phyloP scores from a whole-genome alignment of 1,284 basidiomycete species.

The Acaromyces ingoldii region DNA sequence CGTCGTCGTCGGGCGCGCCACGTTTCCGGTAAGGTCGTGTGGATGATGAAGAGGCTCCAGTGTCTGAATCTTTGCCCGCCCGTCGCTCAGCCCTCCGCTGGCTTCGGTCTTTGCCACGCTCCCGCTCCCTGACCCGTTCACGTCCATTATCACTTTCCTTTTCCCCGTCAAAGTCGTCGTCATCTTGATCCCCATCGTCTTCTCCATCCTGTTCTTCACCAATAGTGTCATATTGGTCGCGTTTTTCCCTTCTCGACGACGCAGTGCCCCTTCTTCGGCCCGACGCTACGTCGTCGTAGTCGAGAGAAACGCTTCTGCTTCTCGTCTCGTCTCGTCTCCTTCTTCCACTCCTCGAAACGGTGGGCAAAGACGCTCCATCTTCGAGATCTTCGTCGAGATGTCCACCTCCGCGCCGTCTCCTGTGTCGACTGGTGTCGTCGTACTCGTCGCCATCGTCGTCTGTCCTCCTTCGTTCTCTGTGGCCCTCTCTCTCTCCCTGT shows the following conservation, averaged over 20 bases:
- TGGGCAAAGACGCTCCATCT: no score
- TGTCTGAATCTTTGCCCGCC: neutral
- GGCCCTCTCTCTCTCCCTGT: neutral
- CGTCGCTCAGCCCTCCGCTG: conserved; percentile 1
- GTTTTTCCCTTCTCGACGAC: no score
- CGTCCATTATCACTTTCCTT: neutral
- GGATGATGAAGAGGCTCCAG: neutral
- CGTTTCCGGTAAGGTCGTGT: neutral
- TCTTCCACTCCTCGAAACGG: no score
- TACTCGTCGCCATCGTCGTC: neutral
- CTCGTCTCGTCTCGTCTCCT: no score
- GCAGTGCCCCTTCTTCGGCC: no score
- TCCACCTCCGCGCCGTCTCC: no score
- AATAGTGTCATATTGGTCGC: no score
- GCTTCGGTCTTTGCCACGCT: neutral
- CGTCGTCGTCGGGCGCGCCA: neutral
- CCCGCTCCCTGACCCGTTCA: neutral
- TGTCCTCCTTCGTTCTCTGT: neutral
- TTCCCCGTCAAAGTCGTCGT: neutral
- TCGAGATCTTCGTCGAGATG: no score
- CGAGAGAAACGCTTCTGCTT: no score
- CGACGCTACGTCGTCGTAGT: no score
- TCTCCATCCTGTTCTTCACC: conserved; percentile 1
- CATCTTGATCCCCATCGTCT: conserved; percentile 2
- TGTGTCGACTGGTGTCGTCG: neutral